Evolutionary conservation across 2,329 filamentous ascomycete genomes (phyloP).

Genomic region (Fusarium piperis): DNA sequence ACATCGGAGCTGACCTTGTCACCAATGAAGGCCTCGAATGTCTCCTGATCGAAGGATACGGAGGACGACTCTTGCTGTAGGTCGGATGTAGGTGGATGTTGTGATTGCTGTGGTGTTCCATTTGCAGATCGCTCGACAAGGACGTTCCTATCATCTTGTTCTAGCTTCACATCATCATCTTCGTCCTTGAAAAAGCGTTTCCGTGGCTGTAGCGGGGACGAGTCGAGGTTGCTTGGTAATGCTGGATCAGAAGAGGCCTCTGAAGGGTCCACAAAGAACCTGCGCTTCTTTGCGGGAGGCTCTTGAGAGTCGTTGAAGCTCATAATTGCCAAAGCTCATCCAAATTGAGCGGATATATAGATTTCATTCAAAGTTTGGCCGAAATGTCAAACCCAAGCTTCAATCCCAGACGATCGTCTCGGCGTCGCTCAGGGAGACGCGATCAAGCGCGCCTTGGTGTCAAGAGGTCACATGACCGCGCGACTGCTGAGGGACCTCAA

Average conservation of each 20-base stretch:
- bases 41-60: conserved; percentile 63
- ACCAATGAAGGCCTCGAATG: conserved; percentile 69
- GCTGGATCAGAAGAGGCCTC: conserved; percentile 43
- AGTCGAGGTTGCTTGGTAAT: conserved; percentile 34
- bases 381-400: not conserved
- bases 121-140: conserved; percentile 28
- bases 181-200: conserved; percentile 43
- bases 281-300: conserved; percentile 57
- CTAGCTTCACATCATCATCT: conserved; percentile 33
- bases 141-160: conserved; percentile 23
- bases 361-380: not conserved
- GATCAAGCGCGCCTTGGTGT: conserved; percentile 51
- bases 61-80: conserved; percentile 40
- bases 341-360: not conserved
- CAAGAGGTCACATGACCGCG: conserved; percentile 54
- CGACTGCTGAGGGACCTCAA: conserved; percentile 24
- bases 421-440: conserved; percentile 49
- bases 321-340: conserved; percentile 46
- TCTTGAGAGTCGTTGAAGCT: conserved; percentile 51
- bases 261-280: conserved; percentile 50
- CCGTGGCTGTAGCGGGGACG: conserved; percentile 36
- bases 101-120: conserved; percentile 10
- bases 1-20: conserved; percentile 61
- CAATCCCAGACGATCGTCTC: not conserved
- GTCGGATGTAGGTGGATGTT: conserved; percentile 9